phyloP scores from a whole-genome alignment of 2,329 filamentous ascomycete species.

The Huntiella bhutanensis region DNA sequence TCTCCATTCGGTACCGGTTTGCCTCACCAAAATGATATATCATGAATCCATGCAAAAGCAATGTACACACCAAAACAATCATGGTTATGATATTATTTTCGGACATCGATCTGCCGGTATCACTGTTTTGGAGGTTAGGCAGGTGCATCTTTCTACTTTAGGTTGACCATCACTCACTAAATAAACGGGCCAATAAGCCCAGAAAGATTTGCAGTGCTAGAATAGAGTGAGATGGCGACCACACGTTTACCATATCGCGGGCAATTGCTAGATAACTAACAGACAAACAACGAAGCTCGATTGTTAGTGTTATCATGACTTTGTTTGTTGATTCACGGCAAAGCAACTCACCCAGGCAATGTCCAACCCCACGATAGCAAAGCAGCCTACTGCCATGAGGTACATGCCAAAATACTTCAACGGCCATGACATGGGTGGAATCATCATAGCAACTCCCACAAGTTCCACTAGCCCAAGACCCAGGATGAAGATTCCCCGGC shows the following conservation, averaged over 20 bases:
- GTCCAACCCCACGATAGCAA: background rate
- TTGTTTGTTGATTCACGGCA: too few relatives aligned
- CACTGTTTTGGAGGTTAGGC: background rate
- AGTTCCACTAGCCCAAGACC: background rate
- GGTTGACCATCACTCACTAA: background rate
- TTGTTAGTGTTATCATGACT: background rate
- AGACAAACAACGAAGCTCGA: background rate
- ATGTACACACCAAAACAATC: background rate
- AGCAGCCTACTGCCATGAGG: background rate
- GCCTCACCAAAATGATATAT: background rate
- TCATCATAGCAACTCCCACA: background rate
- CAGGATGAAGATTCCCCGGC: background rate
- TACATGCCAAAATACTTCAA: background rate
- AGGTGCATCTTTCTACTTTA: too few relatives aligned
- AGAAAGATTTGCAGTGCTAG: background rate
- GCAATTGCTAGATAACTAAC: background rate
- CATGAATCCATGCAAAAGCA: background rate
- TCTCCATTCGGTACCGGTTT: background rate
- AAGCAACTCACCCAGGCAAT: background rate
- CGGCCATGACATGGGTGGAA: background rate
- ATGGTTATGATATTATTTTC: background rate
- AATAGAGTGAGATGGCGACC: background rate
- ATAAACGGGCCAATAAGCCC: background rate
- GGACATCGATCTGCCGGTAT: background rate
- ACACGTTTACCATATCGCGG: background rate